Evolutionary conservation across 164 flowering plant genomes (phyloP).

Genomic region (Umbellularia californica): DNA sequence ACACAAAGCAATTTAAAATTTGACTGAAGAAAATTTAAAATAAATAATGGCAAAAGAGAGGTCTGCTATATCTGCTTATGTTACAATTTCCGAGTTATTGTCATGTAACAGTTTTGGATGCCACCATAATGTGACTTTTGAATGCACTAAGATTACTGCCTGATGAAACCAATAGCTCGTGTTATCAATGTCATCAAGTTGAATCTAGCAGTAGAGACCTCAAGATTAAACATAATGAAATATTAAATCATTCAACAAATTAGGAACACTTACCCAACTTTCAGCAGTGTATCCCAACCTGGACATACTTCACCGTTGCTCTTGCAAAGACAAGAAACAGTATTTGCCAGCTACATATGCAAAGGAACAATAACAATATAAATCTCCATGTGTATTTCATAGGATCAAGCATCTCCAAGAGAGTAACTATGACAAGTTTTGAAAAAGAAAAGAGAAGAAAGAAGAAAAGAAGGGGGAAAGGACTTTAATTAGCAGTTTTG

Average conservation of each 20-base stretch:
- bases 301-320: slow-evolving; percentile 75
- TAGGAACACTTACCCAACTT: slow-evolving; percentile 58
- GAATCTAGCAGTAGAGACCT: background rate
- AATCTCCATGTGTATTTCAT: background rate
- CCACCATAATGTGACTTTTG: background rate
- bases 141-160: background rate
- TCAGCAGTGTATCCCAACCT: slow-evolving; percentile 73
- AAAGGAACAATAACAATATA: background rate
- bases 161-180: background rate
- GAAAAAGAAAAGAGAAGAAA: too few relatives aligned
- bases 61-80: background rate
- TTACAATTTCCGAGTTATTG: background rate
- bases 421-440: background rate
- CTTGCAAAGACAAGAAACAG: slow-evolving; percentile 58
- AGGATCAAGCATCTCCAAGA: background rate
- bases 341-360: slow-evolving; percentile 53
- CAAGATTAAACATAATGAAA: background rate
- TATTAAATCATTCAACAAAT: background rate
- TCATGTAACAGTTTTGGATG: background rate
- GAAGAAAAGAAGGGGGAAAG: too few relatives aligned
- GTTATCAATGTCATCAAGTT: background rate
- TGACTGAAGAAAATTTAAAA: background rate
- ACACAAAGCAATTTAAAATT: background rate
- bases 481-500: too few relatives aligned
- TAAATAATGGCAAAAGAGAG: background rate